A percentile compares a stretch with the other conserved stretches of the same genome.
These are phyloP conservation scores for Bodo saltans DNA, from an alignment of 78 protist species.

Conservation along the genomic window DNA sequence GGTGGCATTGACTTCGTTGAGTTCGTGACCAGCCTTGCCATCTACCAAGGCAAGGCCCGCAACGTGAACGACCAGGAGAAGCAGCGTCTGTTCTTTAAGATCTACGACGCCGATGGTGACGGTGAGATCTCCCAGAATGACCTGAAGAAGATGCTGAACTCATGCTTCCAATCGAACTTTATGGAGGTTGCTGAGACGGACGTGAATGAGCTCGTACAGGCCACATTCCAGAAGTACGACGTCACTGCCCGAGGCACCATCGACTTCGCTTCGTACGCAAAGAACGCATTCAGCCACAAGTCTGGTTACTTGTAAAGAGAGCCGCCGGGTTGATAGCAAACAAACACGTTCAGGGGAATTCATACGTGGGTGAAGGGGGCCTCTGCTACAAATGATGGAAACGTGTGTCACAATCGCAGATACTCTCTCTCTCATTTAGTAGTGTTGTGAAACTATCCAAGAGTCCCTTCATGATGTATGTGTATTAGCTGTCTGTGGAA, in stretches of 20 bases:
- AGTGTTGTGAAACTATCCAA: too few relatives aligned
- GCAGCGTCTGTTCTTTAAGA: conserved; percentile 2
- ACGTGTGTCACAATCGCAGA: too few relatives aligned
- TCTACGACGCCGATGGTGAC: conserved; percentile 89
- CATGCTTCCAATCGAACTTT: conserved; percentile 14
- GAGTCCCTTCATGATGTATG: too few relatives aligned
- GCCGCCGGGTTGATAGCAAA: too few relatives aligned
- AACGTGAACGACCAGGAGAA: conserved; percentile 27
- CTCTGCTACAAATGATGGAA: too few relatives aligned
- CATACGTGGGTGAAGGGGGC: too few relatives aligned
- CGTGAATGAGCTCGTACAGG: not conserved
- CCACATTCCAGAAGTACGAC: conserved; percentile 12
- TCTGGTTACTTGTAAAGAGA: too few relatives aligned
- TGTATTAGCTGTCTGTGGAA: too few relatives aligned
- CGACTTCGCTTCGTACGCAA: conserved; percentile 13
- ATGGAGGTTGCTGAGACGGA: not conserved
- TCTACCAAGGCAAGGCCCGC: conserved; percentile 23
- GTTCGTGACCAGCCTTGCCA: conserved; percentile 33
- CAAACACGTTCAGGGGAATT: too few relatives aligned
- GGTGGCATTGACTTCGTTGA: conserved; percentile 32
- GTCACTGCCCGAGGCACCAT: not conserved
- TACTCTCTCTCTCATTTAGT: too few relatives aligned
- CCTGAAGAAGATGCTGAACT: conserved; percentile 43
- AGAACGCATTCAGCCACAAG: conserved; percentile 27
- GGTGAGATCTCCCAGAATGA: conserved; percentile 82